Evolutionary conservation across 768 basidiomycete species (phyloP), one percentile per base, ranked within the genome.

Genomic region (Multifurca ochricompacta): DNA sequence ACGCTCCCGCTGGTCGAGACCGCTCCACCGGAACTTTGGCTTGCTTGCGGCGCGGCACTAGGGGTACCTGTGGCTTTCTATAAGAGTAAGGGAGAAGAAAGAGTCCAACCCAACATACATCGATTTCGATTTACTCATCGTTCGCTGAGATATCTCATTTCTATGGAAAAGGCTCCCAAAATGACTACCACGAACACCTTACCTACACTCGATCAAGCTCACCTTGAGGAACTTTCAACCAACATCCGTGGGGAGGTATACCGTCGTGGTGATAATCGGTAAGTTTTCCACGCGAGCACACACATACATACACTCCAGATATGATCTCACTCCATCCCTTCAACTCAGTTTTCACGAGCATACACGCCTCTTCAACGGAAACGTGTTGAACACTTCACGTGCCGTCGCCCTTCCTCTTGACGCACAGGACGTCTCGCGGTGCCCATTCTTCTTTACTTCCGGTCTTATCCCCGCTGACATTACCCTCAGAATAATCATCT

Each of bases 401-500:
- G 82, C 81, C 9, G 78, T 91, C 13, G 82, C 77, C 0, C 83
- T 82, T 50, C 91, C 92, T 1, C 65, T 83, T 28, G 85, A 91
- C 58, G 87, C 90, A 1, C 74, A 81, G 54, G 89, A 94, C 64
- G 82, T 94, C 42, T 89, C 85, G 77, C 77, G 77, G 85, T 90
- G 66, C 44, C 28, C 42, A 6, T 2, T n/a, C 3, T 28, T 16
- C 10, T n/a, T 27, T 2, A 32, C 37, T 36, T 16, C 14, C 44
- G 14, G 42, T 48, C 21, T 40, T 18, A 25, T 23, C 27, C 9
- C 25, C 23, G 36, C 31, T 30, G 23, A 55, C 53, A 54, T 51
- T n/a, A 4, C 10, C 37, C 4, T 51, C 14, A 91, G 88, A 62
- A 73, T 81, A 52, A 68, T 95, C 53, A 60, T 77, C 11, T 92